Base-by-base conservation (phyloP, 2,329 filamentous ascomycete species). In the Rutstroemia sp. region DNA sequence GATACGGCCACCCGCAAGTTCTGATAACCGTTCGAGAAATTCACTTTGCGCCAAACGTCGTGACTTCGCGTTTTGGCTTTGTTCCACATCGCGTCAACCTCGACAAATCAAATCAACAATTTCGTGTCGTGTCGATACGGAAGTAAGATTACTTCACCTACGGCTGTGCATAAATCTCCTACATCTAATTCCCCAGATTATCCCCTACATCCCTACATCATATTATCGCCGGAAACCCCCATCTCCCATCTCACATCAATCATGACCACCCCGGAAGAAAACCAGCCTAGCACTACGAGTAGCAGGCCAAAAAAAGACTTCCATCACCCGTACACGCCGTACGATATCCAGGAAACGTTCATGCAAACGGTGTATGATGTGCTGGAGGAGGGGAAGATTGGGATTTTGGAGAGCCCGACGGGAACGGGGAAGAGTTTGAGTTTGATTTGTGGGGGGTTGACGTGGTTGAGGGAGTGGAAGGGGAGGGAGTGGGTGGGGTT, bases 351-450 rank as follows among this genome's bases (percentile, higher is more conserved):
- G 64, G 75, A 80, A 56, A 75, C 84, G 58, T 87, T 89, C 65
- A 89, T 89, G 86, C 77, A 76, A 57, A 80, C 82, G 5, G 72
- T 89, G 12, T 89, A 88, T 66, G 72, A 79, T 25, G 87, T 83
- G 63, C 77, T 89, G 48, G 82, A 88, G 63, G 71, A 82, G 39
- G 78, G 81, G 36, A 83, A 84, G 67, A 76, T 89, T 51, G 86
- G 83, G 21, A 85, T 89, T 48, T 84, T 89, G 61, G 86, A 89
- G 66, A 87, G 84, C 44, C 86, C 86, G 16, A 89, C 86, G 53
- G 86, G 86, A 72, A 78, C 74, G 71, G 86, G 86, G 45, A 89
- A 89, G 75, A 88, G 86, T 1, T 65, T 89, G 49, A 88, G 86
- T 69, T 71, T 89, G 51, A 87, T 89, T 57, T 89, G 86, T 70